Conservation (phyloP, 257 asterid species). For the Lantana camara region DNA sequence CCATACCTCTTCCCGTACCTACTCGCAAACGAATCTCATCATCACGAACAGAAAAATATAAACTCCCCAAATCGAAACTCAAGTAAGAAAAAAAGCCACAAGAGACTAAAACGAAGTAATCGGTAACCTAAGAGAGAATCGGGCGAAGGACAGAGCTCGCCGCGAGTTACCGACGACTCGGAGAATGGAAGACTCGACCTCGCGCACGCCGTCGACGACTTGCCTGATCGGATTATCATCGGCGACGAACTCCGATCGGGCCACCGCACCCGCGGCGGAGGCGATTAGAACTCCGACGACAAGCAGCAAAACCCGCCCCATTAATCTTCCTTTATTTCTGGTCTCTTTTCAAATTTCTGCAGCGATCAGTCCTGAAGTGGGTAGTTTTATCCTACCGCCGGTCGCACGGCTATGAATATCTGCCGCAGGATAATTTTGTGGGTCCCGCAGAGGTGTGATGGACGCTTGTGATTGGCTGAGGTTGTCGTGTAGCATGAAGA, state of each 20-base stretch:
- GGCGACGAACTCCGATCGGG: conserved; percentile 41
- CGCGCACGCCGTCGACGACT: conserved; percentile 71
- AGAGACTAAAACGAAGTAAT: background rate
- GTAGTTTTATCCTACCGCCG: conserved; percentile 1
- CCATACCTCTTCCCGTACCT: conserved; percentile 80
- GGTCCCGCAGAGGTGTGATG: conserved; percentile 15
- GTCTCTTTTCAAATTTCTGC: no score
- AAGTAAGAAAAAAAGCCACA: no score
- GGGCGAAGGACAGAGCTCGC: conserved; percentile 77
- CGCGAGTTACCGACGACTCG: conserved; percentile 63
- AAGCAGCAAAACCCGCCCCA: conserved; percentile 53
- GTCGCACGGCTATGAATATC: background rate
- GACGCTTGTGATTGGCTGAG: conserved; percentile 16
- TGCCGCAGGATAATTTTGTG: background rate
- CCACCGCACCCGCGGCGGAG: conserved; percentile 32
- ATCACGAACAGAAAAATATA: background rate
- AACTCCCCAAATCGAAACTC: no score
- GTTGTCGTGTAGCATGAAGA: background rate
- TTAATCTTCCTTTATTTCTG: conserved; percentile 1
- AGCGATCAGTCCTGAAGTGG: background rate
- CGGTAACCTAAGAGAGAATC: conserved; percentile 72
- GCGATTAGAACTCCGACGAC: conserved; percentile 45
- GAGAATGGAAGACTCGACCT: conserved; percentile 60
- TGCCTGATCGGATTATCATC: conserved; percentile 85
- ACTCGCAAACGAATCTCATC: conserved; percentile 11